A percentile compares a stretch with the other conserved stretches of the same genome.
Conservation (phyloP, 495 filamentous ascomycete genomes). For the Umbilicaria muhlenbergii region DNA sequence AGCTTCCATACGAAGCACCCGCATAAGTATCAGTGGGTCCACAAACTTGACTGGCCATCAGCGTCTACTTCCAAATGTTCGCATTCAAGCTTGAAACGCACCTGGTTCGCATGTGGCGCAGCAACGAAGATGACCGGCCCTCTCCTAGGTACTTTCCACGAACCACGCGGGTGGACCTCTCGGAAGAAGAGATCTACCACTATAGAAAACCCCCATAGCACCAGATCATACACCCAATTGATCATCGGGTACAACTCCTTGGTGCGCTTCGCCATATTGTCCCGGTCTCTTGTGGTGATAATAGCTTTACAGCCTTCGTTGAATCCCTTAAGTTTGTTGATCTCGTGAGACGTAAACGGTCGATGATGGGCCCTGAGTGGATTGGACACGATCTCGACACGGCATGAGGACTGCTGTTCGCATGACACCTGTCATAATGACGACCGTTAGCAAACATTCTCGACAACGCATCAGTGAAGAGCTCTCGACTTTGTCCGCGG, state of each 20-base stretch:
- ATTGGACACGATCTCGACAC: no score
- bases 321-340: no score
- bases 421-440: no score
- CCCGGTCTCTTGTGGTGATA: not conserved
- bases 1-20: slow-evolving; percentile 68
- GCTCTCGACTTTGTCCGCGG: no score
- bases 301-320: not conserved
- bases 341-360: no score
- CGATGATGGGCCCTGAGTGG: no score
- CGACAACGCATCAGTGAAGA: no score
- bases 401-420: no score
- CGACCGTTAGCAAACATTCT: no score
- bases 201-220: slow-evolving; percentile 70
- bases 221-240: slow-evolving; percentile 63
- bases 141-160: slow-evolving; percentile 77
- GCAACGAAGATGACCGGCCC: slow-evolving; percentile 92
- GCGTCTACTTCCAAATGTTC: not conserved
- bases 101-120: slow-evolving; percentile 98
- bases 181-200: slow-evolving; percentile 92
- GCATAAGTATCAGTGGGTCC: slow-evolving; percentile 87
- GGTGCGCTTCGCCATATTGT: slow-evolving; percentile 16
- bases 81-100: slow-evolving; percentile 19
- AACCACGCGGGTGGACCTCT: slow-evolving; percentile 85
- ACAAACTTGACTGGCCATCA: slow-evolving; percentile 50
- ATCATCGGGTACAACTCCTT: slow-evolving; percentile 53